Percentiles rank a stretch among this genome's conserved stretches.
Conservation (phyloP, 2,329 filamentous ascomycete genomes). For the Pestalotiopsis fici region DNA sequence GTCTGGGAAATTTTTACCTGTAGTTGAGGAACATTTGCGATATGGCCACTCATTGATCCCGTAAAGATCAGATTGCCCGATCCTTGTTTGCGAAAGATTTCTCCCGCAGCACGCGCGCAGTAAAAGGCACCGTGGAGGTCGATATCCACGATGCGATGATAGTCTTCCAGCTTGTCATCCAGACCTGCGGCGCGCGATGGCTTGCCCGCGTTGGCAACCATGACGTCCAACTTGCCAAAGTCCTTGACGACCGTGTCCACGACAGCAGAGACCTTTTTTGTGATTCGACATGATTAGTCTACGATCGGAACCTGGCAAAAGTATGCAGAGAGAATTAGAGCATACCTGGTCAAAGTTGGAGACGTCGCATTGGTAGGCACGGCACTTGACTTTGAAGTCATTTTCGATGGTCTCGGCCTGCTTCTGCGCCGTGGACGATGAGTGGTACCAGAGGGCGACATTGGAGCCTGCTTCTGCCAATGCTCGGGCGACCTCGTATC, state of each 20-base stretch:
- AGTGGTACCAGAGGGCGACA: constrained; percentile 21
- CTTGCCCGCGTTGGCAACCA: constrained; percentile 78
- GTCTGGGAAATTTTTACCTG: constrained; percentile 71
- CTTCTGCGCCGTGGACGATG: constrained; percentile 15
- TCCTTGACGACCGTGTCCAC: constrained; percentile 59
- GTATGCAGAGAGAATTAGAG: no score
- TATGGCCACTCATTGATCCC: constrained; percentile 76
- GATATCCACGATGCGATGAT: constrained; percentile 67
- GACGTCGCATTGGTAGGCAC: constrained; percentile 64
- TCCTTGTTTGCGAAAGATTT: constrained; percentile 66
- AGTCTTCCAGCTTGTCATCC: constrained; percentile 64
- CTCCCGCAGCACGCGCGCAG: constrained; percentile 70
- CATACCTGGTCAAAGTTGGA: constrained; percentile 41
- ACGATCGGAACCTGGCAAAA: no score
- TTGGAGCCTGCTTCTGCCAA: constrained; percentile 35
- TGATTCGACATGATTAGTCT: background rate
- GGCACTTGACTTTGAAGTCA: constrained; percentile 36
- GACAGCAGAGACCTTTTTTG: constrained; percentile 44
- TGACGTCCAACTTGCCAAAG: constrained; percentile 75
- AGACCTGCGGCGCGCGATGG: constrained; percentile 72
- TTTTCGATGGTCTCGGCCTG: constrained; percentile 14
- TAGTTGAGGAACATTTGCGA: constrained; percentile 75
- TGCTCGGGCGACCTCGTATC: constrained; percentile 33
- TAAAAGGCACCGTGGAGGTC: constrained; percentile 80
- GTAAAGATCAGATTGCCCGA: constrained; percentile 76